These are phyloP conservation scores for Hortiboletus rubellus DNA, from an alignment of 1,284 basidiomycete species.

Conservation along the genomic window DNA sequence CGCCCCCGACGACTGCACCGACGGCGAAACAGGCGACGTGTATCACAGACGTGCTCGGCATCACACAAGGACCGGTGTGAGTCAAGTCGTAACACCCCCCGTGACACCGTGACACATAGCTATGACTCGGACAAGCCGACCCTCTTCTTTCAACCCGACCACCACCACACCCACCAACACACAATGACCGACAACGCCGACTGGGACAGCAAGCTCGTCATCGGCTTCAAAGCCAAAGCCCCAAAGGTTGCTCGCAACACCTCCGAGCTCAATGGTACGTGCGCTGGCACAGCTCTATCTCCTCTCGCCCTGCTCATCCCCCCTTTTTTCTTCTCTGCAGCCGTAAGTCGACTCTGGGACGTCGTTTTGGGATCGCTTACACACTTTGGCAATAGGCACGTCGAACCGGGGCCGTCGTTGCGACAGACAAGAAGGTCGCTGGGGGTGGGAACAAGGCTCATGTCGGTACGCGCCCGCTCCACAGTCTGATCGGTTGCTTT, in stretches of 20 bases:
- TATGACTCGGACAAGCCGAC: background rate
- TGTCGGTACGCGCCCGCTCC: constrained; percentile 41
- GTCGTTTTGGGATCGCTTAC: background rate
- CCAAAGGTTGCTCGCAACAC: constrained; percentile 70
- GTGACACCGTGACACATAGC: constrained; percentile 1
- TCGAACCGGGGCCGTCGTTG: constrained; percentile 67
- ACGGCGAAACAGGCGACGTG: constrained; percentile 72
- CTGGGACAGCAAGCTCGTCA: constrained; percentile 75
- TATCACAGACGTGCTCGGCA: constrained; percentile 49
- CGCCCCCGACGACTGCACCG: constrained; percentile 69
- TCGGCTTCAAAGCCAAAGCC: constrained; percentile 70
- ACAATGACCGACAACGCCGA: constrained; percentile 58
- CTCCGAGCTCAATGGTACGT: constrained; percentile 69
- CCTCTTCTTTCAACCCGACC: constrained; percentile 12
- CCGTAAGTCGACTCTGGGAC: constrained; percentile 42
- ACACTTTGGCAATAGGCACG: constrained; percentile 52
- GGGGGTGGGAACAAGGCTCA: constrained; percentile 72
- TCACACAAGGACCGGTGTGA: constrained; percentile 13
- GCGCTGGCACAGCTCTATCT: background rate
- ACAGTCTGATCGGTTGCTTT: constrained; percentile 1
- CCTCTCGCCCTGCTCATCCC: background rate
- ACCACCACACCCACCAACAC: constrained; percentile 5
- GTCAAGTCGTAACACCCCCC: background rate
- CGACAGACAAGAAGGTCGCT: constrained; percentile 75
- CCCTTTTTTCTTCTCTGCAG: constrained; percentile 31